phyloP scores from a whole-genome alignment of 202 grass and related monocot species.

The Brachypodium distachyon region DNA sequence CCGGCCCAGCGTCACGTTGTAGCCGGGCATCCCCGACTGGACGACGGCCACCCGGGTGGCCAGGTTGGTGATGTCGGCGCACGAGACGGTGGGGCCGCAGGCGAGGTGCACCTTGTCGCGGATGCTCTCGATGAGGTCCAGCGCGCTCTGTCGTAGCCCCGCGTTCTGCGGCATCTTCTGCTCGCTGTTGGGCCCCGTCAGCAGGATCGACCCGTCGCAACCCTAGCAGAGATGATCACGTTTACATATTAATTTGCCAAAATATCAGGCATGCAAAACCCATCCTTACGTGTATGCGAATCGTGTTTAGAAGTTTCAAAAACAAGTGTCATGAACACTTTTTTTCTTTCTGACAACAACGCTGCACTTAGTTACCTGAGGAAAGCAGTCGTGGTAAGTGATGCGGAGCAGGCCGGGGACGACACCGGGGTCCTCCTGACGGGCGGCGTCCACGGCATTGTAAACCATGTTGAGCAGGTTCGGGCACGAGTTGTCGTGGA shows the following conservation, averaged over 20 bases:
- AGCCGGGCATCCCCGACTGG: background rate
- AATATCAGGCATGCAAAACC: too few species aligned
- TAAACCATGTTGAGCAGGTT: background rate
- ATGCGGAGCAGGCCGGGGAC: background rate
- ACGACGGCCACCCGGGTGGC: background rate
- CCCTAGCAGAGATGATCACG: background rate
- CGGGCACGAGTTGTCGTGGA: background rate
- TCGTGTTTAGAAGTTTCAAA: too few species aligned
- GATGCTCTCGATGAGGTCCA: background rate
- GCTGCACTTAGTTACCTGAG: background rate
- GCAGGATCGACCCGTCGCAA: background rate
- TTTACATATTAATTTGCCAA: too few species aligned
- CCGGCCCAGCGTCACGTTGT: background rate
- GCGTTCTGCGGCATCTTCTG: background rate
- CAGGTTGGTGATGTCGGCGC: constrained; percentile 22
- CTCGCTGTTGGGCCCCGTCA: background rate
- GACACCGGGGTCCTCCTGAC: background rate
- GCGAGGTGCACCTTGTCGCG: background rate
- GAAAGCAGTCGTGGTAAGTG: background rate
- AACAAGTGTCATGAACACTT: too few species aligned
- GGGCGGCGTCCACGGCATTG: background rate
- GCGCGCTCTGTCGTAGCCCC: background rate
- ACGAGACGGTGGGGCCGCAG: constrained; percentile 18
- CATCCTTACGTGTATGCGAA: too few species aligned
- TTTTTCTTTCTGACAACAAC: too few species aligned